These are phyloP conservation scores for Cladophialophora carrionii DNA, from an alignment of 2,329 filamentous ascomycete genomes.

Conservation along the genomic window DNA sequence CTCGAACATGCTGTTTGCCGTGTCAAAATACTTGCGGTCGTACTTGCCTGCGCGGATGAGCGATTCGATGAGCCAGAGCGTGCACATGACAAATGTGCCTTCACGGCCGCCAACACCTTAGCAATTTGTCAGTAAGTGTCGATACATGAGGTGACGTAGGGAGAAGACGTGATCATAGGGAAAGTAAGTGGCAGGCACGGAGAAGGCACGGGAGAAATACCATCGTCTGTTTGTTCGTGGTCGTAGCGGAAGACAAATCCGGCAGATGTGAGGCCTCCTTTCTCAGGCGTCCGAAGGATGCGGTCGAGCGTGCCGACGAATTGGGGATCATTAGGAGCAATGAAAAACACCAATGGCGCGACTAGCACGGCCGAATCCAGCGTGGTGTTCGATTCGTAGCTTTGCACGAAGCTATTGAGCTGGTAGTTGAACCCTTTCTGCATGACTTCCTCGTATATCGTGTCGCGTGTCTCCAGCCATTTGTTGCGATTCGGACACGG, in stretches of 20 bases:
- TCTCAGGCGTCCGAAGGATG: slow-evolving; percentile 72
- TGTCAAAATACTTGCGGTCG: slow-evolving; percentile 43
- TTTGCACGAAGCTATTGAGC: slow-evolving; percentile 72
- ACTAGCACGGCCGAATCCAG: slow-evolving; percentile 76
- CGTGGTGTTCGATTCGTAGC: slow-evolving; percentile 71
- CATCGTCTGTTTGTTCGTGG: slow-evolving; percentile 69
- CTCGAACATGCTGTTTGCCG: slow-evolving; percentile 71
- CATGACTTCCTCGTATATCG: slow-evolving; percentile 76
- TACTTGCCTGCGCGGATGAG: slow-evolving; percentile 59
- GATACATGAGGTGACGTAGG: background rate
- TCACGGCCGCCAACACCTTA: slow-evolving; percentile 72
- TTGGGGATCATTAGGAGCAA: slow-evolving; percentile 74
- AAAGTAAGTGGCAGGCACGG: slow-evolving; percentile 16
- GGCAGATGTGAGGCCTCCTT: slow-evolving; percentile 73
- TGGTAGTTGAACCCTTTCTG: slow-evolving; percentile 74
- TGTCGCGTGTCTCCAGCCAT: slow-evolving; percentile 69
- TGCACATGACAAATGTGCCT: slow-evolving; percentile 80
- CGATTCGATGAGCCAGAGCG: slow-evolving; percentile 80
- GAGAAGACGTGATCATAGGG: slow-evolving; percentile 18
- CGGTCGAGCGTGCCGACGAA: slow-evolving; percentile 73
- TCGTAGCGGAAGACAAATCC: slow-evolving; percentile 77
- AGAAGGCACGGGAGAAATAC: slow-evolving; percentile 46
- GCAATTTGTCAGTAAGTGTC: background rate
- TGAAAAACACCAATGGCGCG: slow-evolving; percentile 78
- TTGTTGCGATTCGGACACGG: slow-evolving; percentile 70